These are phyloP conservation scores for Tillandsia fasciculata DNA, from an alignment of 176 grass and related monocot genomes.

Conservation along the genomic window DNA sequence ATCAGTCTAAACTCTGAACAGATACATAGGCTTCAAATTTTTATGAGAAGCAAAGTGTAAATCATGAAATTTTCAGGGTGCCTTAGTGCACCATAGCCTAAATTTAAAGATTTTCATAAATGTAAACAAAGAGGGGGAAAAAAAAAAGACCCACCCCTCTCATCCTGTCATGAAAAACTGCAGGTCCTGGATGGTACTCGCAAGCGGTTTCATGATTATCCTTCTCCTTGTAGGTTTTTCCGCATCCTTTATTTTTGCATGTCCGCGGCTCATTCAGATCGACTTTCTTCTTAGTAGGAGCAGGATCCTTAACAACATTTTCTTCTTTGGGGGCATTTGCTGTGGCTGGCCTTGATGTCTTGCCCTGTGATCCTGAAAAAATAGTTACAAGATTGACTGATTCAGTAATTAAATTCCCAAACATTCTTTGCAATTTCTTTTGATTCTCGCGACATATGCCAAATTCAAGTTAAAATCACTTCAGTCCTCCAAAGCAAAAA, in stretches of 20 bases:
- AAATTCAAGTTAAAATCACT: no score
- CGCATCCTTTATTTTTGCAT: slow-evolving; percentile 93
- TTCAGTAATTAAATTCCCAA: no score
- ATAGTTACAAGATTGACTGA: no score
- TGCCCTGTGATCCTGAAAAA: slow-evolving; percentile 75
- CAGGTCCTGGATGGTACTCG: slow-evolving; percentile 80
- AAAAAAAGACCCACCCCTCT: slow-evolving; percentile 54
- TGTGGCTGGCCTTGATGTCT: slow-evolving; percentile 32
- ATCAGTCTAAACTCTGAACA: no score
- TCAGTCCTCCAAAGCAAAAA: no score
- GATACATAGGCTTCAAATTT: no score
- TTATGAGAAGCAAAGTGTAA: no score
- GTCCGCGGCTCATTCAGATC: slow-evolving; percentile 61
- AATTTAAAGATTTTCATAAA: not conserved
- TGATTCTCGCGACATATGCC: no score
- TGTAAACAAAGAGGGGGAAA: slow-evolving; percentile 4
- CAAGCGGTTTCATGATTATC: slow-evolving; percentile 92
- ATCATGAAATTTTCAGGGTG: no score
- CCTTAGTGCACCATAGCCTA: not conserved
- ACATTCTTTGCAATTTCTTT: no score
- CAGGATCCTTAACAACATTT: slow-evolving; percentile 23
- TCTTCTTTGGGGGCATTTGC: slow-evolving; percentile 16
- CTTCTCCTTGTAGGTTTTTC: slow-evolving; percentile 91
- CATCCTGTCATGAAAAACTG: slow-evolving; percentile 86
- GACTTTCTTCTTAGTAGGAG: slow-evolving; percentile 52